These are phyloP conservation scores for Leishmania martiniquensis DNA, from an alignment of 208 protist genomes.

Conservation along the genomic window DNA sequence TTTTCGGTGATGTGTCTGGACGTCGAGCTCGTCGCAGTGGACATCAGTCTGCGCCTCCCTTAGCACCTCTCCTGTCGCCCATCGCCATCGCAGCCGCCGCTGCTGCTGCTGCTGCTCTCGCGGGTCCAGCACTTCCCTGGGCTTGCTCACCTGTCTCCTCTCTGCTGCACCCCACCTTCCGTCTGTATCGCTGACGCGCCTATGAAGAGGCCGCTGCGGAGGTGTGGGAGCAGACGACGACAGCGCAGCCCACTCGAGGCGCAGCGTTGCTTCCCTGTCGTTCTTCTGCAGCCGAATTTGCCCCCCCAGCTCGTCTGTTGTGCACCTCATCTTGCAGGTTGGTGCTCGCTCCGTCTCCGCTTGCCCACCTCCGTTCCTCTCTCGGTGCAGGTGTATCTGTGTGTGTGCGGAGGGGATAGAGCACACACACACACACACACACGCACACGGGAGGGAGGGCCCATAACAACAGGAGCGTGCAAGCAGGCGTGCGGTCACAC, in stretches of 20 bases:
- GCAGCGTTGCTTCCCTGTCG: background rate
- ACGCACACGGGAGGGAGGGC: background rate
- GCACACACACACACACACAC: too few relatives aligned
- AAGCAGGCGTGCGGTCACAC: background rate
- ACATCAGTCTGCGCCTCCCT: too few relatives aligned
- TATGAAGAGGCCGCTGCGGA: background rate
- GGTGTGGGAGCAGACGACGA: background rate
- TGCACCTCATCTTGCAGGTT: background rate
- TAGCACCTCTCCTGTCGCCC: too few relatives aligned
- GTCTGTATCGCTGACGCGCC: too few relatives aligned
- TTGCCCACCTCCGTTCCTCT: background rate
- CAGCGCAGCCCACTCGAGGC: background rate
- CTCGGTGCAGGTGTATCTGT: background rate
- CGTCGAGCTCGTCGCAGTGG: too few relatives aligned
- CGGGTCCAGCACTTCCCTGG: too few relatives aligned
- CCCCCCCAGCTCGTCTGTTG: background rate
- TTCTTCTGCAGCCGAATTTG: background rate
- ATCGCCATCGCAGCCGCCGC: too few relatives aligned
- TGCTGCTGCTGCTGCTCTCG: too few relatives aligned
- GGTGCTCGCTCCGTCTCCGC: background rate
- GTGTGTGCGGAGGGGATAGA: background rate
- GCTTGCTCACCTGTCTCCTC: too few relatives aligned
- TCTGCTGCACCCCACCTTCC: too few relatives aligned
- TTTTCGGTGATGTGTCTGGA: too few relatives aligned
- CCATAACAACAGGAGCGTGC: background rate